Conservation (phyloP, 768 basidiomycete species). For the Cystofilobasidium ferigula region DNA sequence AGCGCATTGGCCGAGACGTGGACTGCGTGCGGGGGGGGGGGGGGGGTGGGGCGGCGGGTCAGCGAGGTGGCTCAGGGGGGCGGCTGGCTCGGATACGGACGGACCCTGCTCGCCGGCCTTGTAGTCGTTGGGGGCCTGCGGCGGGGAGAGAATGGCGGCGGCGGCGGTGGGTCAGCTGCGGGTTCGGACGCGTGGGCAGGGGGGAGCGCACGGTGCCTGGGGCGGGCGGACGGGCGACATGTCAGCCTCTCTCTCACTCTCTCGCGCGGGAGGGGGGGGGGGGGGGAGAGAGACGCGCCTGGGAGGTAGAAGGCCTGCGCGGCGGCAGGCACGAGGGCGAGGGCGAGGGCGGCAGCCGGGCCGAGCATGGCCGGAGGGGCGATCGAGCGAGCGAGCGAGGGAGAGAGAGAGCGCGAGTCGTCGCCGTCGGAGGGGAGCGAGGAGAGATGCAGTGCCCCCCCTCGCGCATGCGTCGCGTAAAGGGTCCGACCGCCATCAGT, state of each 20-base stretch:
- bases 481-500: no score
- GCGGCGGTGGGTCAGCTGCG: not conserved
- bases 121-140: conserved; percentile 67
- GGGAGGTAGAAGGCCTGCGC: conserved; percentile 74
- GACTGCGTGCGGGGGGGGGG: conserved; percentile 47
- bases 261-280: not conserved
- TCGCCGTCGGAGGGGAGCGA: no score
- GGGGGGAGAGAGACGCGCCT: conserved; percentile 33
- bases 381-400: no score
- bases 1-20: conserved; percentile 11
- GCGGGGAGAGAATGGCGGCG: no score
- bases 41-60: conserved; percentile 82
- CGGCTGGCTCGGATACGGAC: not conserved
- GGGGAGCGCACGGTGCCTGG: not conserved
- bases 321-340: conserved; percentile 11
- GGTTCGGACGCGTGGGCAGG: no score
- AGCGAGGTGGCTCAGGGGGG: conserved; percentile 32
- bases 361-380: not conserved
- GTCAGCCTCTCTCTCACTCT: no score
- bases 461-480: no score
- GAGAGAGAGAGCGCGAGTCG: no score
- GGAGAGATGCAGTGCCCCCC: no score
- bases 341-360: not conserved
- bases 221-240: not conserved
- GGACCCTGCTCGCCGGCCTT: conserved; percentile 55